These are phyloP conservation scores for Fusarium tricinctum DNA, from an alignment of 2,329 filamentous ascomycete genomes.

Conservation along the genomic window DNA sequence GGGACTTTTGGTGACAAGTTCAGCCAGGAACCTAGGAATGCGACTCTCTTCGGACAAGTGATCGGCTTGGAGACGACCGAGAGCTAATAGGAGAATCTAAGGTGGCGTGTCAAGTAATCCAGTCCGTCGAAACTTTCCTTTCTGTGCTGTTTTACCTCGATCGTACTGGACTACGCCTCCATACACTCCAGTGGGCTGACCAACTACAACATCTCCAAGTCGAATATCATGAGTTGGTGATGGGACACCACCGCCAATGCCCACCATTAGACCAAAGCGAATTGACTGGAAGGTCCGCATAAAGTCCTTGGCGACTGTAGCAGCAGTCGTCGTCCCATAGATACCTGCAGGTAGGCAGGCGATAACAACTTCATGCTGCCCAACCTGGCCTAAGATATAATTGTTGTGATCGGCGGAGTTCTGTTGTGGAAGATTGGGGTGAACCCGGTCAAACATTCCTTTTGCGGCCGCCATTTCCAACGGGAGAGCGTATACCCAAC, in stretches of 20 bases:
- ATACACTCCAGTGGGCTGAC: neutral
- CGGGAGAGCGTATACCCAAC: neutral
- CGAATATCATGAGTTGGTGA: neutral
- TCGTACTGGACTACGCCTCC: no score
- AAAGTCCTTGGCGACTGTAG: neutral
- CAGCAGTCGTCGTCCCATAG: neutral
- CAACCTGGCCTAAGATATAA: neutral
- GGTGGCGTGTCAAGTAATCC: no score
- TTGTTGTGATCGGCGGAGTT: neutral
- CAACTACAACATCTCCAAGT: neutral
- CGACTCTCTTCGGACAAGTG: no score
- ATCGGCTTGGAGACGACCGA: no score
- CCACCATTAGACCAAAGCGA: neutral
- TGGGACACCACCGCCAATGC: neutral
- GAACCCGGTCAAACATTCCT: neutral
- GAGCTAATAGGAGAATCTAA: no score
- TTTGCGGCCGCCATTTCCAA: neutral
- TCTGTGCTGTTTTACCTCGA: no score
- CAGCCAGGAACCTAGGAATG: no score
- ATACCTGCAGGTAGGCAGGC: neutral
- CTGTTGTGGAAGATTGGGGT: neutral
- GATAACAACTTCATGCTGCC: fast-evolving
- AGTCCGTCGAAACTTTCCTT: no score
- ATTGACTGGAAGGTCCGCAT: neutral
- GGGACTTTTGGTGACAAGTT: no score